These are phyloP conservation scores for Ophiorrhiza pumila DNA, from an alignment of 257 asterid genomes.

Conservation along the genomic window DNA sequence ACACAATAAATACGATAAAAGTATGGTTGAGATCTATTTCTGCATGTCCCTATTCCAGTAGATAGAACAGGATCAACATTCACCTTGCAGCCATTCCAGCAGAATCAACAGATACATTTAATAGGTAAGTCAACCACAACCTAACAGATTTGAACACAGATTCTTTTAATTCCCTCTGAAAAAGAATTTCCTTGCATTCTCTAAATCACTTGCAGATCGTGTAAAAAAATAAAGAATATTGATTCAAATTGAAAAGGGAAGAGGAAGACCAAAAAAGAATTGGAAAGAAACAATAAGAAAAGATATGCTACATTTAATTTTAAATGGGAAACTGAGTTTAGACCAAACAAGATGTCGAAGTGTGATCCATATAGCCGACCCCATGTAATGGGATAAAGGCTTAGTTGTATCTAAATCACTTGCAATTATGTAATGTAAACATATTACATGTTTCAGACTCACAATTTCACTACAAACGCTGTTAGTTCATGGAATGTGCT, in stretches of 20 bases:
- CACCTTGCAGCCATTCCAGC: not conserved
- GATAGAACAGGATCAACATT: not conserved
- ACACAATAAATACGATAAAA: too few species aligned
- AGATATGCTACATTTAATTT: too few species aligned
- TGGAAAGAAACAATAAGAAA: too few species aligned
- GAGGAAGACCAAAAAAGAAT: too few species aligned
- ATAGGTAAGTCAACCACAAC: not conserved
- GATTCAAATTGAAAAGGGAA: too few species aligned
- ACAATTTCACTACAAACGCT: not conserved
- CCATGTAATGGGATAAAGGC: too few species aligned
- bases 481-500: not conserved
- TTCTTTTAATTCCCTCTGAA: not conserved
- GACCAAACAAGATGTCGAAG: too few species aligned
- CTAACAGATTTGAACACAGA: not conserved
- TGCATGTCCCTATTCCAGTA: not conserved
- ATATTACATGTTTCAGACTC: not conserved
- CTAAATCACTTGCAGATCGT: not conserved
- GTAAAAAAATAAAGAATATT: too few species aligned
- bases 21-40: not conserved
- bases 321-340: too few species aligned
- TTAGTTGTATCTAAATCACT: too few species aligned
- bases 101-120: not conserved
- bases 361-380: too few species aligned
- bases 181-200: not conserved
- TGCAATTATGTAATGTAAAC: not conserved